Base-by-base conservation (phyloP, 2,329 filamentous ascomycete species). In the Dothiorella sarmentorum region DNA sequence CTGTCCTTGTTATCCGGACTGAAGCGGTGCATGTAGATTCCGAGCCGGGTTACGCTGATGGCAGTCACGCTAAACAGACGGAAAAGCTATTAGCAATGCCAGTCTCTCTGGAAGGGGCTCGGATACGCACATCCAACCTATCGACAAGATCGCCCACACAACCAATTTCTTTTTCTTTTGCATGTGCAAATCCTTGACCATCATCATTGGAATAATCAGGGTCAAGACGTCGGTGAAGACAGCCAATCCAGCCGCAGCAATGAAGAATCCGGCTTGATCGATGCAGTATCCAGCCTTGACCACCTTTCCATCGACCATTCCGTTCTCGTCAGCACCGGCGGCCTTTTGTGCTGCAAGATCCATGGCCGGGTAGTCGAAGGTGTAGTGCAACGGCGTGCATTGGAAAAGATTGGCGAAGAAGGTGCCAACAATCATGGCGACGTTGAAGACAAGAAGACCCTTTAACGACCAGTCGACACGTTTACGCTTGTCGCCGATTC, bases 131-230 rank as follows among this genome's bases (percentile, higher is more conserved):
- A 69, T 43, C 47, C 69, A 57, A 9, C 72, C 71, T 42, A 73
- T 64, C 20, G 69, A 66, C 31, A 74, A 69, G 62, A 74, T 69
- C 33, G 64, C 59, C 22, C 61, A 69, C 47, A 73, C 64, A 2
- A 61, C 68, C 11, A 71, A 38, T 61, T 73, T 74, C 38, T 74
- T 76, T 10, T 71, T 69, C 24, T 64, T 57, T 1, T 70, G 69
- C 71, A 79, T 75, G 53, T 75, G 71, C 17, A 78, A 65, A 11
- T 71, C 69, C 75, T 75, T 78, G 1, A 78, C 70, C 64, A 75
- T 72, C 5, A 74, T 69, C 31, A 75, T 69, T 2, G 76, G 76
- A 26, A 74, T 72, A 2, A 70, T 67, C 9, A 78, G 70, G 35
- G 71, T 68, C 18, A 78, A 65, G 20, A 78, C 67, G 49, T 73